Percentiles rank a stretch among this genome's conserved stretches.
These are phyloP conservation scores for Sclerotinia spermophila DNA, from an alignment of 2,329 filamentous ascomycete genomes.

Conservation along the genomic window DNA sequence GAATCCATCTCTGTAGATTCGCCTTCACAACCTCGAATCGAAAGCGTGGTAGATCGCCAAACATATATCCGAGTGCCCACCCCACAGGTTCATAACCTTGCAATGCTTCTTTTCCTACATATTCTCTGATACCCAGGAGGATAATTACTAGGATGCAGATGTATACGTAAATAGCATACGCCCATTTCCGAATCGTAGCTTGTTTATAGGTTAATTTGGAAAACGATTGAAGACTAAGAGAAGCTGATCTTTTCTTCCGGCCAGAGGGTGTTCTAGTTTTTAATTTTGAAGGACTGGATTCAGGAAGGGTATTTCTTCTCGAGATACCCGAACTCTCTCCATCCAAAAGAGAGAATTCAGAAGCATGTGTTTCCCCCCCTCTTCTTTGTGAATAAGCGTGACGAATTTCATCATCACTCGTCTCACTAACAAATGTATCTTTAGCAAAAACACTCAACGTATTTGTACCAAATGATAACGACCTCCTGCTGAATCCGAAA, in stretches of 20 bases:
- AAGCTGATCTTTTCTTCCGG: constrained; percentile 61
- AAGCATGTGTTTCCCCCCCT: neutral
- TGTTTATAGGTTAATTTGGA: constrained; percentile 76
- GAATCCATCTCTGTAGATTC: constrained; percentile 72
- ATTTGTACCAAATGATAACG: constrained; percentile 23
- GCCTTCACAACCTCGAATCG: constrained; percentile 66
- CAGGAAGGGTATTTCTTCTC: constrained; percentile 52
- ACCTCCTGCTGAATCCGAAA: constrained; percentile 3
- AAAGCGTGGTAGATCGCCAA: constrained; percentile 72
- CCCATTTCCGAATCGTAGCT: constrained; percentile 72
- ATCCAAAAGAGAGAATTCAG: neutral
- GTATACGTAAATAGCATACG: constrained; percentile 81
- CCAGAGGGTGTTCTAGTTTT: constrained; percentile 54
- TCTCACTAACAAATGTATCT: constrained; percentile 25
- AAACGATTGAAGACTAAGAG: constrained; percentile 66
- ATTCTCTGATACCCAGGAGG: constrained; percentile 65
- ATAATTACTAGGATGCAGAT: constrained; percentile 61
- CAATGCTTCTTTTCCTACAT: constrained; percentile 66
- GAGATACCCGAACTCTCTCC: constrained; percentile 16
- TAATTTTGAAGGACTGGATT: constrained; percentile 37
- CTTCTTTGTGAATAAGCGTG: neutral
- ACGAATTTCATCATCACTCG: constrained; percentile 28
- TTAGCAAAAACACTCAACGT: constrained; percentile 24
- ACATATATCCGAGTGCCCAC: constrained; percentile 86
- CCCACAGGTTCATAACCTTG: constrained; percentile 75